Evolutionary conservation across 257 asterid genomes (phyloP).

Genomic region (Solanum rostratum): DNA sequence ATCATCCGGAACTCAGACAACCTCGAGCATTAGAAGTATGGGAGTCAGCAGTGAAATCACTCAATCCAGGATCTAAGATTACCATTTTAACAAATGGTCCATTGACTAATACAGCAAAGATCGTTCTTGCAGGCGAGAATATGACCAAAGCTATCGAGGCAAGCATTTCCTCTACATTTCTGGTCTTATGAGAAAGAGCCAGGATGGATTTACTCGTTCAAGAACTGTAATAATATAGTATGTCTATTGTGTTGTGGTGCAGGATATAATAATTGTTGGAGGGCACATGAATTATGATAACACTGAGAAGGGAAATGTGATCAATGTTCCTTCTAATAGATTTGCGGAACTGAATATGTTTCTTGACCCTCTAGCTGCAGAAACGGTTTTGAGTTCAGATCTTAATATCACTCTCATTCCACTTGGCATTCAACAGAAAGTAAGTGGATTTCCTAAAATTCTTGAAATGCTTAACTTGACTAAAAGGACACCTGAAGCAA

Average conservation of each 20-base stretch:
- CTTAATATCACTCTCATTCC: conserved; percentile 66
- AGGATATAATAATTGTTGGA: conserved; percentile 70
- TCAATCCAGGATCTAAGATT: conserved; percentile 44
- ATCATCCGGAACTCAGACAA: conserved; percentile 70
- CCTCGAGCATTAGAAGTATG: conserved; percentile 64
- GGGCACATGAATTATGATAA: conserved; percentile 33
- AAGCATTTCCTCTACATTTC: neutral
- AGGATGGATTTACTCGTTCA: neutral
- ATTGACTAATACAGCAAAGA: conserved; percentile 58
- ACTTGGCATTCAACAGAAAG: conserved; percentile 41
- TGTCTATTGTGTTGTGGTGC: conserved; percentile 3
- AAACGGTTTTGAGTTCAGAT: conserved; percentile 36
- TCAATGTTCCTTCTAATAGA: conserved; percentile 43
- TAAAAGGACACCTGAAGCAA: conserved; percentile 54
- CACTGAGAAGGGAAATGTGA: conserved; percentile 49
- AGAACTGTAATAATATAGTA: neutral
- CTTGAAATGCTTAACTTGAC: conserved; percentile 14
- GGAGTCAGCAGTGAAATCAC: conserved; percentile 43
- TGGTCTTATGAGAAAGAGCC: neutral
- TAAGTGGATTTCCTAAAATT: conserved; percentile 17
- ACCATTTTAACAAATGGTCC: conserved; percentile 81
- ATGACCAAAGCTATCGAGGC: conserved; percentile 51
- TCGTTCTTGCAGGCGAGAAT: conserved; percentile 40
- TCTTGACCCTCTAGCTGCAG: conserved; percentile 80
- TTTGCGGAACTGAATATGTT: conserved; percentile 71